phyloP scores from a whole-genome alignment of 768 basidiomycete species.

The Trametes cinnabarina region DNA sequence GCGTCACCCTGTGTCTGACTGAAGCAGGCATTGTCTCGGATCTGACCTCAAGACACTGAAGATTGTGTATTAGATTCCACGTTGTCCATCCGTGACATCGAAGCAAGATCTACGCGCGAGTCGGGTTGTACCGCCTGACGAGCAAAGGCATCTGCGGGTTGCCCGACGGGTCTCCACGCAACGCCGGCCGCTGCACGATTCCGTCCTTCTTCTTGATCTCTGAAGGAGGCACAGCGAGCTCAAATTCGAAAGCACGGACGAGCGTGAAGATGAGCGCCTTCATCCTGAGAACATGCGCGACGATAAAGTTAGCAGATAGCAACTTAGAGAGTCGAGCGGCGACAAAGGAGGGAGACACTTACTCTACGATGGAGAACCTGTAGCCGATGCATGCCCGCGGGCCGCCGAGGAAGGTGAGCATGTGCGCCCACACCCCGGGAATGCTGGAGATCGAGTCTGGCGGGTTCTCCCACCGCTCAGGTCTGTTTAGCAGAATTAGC shows the following conservation, averaged over 20 bases:
- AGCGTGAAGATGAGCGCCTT: slow-evolving; percentile 34
- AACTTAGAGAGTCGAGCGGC: too few relatives aligned
- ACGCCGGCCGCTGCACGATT: slow-evolving; percentile 22
- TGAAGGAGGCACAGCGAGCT: slow-evolving; percentile 27
- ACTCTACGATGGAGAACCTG: slow-evolving; percentile 62
- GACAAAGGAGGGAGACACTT: not conserved
- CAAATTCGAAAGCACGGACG: slow-evolving; percentile 31
- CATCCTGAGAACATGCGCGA: slow-evolving; percentile 15
- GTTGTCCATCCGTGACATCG: too few relatives aligned
- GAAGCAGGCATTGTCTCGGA: too few relatives aligned
- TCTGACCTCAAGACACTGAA: too few relatives aligned
- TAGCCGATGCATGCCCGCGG: slow-evolving; percentile 67
- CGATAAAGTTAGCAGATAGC: not conserved
- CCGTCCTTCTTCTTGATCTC: slow-evolving; percentile 20
- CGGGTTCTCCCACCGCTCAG: slow-evolving; percentile 57
- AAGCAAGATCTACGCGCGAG: too few relatives aligned
- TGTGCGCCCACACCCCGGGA: slow-evolving; percentile 61
- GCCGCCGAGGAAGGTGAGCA: slow-evolving; percentile 63
- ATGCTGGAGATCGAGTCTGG: slow-evolving; percentile 44
- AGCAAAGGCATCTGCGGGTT: slow-evolving; percentile 25
- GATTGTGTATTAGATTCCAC: too few relatives aligned
- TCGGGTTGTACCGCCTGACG: slow-evolving; percentile 17
- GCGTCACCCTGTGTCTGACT: too few relatives aligned
- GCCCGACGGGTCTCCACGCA: slow-evolving; percentile 12
- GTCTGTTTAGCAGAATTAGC: slow-evolving; percentile 36